Conservation (phyloP, 805 yeast species). For the Maudiozyma serrabonitensis region DNA sequence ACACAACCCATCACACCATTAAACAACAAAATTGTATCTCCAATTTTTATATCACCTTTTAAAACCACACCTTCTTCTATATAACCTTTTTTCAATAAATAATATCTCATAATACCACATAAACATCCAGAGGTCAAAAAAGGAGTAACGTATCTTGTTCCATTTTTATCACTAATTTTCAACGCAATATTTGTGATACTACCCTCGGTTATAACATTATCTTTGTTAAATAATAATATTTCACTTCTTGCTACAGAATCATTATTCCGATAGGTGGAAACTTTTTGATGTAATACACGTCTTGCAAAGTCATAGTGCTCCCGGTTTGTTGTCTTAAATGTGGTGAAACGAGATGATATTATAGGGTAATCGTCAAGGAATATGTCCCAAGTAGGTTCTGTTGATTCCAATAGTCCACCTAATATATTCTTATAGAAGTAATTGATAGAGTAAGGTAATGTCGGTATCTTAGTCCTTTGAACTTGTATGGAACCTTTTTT, state of each 20-base stretch:
- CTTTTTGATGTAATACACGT: conserved; percentile 31
- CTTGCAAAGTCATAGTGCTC: conserved; percentile 56
- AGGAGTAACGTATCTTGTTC: conserved; percentile 67
- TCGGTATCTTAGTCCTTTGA: no score
- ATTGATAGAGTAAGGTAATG: no score
- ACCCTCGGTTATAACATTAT: conserved; percentile 64
- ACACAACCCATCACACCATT: conserved; percentile 81
- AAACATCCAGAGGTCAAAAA: conserved; percentile 68
- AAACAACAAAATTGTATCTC: conserved; percentile 62
- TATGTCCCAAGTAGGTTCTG: conserved; percentile 42
- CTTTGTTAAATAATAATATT: conserved; percentile 58
- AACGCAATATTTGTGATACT: conserved; percentile 71
- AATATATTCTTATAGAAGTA: neutral
- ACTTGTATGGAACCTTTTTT: no score
- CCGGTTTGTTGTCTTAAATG: conserved; percentile 78
- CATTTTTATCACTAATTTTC: neutral
- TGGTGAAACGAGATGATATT: conserved; percentile 48
- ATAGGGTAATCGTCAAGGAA: conserved; percentile 46
- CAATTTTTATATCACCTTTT: conserved; percentile 41
- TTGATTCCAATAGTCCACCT: conserved; percentile 12
- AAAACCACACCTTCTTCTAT: conserved; percentile 42
- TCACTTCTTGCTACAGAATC: conserved; percentile 36
- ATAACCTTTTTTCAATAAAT: conserved; percentile 43
- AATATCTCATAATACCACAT: conserved; percentile 71
- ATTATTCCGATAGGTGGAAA: conserved; percentile 22